These are phyloP conservation scores for Penicillium brasilianum DNA, from an alignment of 2,329 filamentous ascomycete genomes.

Conservation along the genomic window DNA sequence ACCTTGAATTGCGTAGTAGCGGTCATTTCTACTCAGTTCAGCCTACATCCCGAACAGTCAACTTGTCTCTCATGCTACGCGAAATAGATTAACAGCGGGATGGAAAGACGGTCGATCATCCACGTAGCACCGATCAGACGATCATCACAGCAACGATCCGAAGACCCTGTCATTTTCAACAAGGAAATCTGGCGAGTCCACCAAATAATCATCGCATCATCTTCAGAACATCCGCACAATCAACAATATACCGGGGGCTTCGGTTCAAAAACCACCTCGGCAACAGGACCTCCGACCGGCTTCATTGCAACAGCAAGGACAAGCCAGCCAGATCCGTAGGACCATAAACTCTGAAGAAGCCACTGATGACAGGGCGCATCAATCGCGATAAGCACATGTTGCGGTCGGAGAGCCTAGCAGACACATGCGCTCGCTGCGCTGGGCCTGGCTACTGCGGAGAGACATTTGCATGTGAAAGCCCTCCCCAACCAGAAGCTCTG, in stretches of 20 bases:
- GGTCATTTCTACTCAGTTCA: background rate
- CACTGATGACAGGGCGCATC: conserved; percentile 3
- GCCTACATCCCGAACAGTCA: background rate
- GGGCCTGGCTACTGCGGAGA: background rate
- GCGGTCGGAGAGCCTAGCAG: background rate
- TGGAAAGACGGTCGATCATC: background rate
- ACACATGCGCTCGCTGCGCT: background rate
- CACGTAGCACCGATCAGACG: background rate
- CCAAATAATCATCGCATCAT: background rate
- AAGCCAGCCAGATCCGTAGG: background rate
- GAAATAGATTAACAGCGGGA: background rate
- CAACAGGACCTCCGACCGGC: background rate
- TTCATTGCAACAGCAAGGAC: background rate
- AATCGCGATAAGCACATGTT: conserved; percentile 1
- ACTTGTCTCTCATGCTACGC: background rate
- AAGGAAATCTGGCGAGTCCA: background rate
- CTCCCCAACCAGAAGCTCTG: conserved; percentile 11
- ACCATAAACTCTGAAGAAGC: background rate
- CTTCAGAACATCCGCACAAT: background rate
- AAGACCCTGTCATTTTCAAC: background rate
- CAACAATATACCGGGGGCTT: background rate
- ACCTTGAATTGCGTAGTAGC: background rate
- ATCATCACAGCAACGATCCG: background rate
- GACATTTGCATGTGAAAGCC: conserved; percentile 20
- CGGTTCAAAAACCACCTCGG: background rate